phyloP scores from a whole-genome alignment of 2,329 filamentous ascomycete species.

The Hortaea sp. region DNA sequence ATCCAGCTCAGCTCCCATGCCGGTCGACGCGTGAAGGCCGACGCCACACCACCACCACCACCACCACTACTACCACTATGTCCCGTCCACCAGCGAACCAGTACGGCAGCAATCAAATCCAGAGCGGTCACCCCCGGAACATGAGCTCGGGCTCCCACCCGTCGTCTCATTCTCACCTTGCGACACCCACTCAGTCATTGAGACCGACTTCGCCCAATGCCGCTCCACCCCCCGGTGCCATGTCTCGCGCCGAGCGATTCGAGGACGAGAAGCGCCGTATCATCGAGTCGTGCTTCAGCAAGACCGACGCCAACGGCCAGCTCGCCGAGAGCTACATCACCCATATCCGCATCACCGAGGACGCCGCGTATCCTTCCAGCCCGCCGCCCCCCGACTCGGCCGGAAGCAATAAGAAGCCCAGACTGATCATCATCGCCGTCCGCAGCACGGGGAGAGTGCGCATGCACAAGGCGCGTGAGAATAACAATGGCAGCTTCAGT shows the following conservation, averaged over 20 bases:
- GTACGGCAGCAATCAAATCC: no score
- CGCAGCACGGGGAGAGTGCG: constrained; percentile 85
- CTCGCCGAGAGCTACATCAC: constrained; percentile 93
- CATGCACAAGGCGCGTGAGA: constrained; percentile 95
- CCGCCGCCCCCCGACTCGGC: constrained; percentile 74
- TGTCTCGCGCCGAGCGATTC: constrained; percentile 65
- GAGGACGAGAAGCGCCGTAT: constrained; percentile 96
- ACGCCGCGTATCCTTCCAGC: constrained; percentile 67
- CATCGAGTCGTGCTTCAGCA: constrained; percentile 86
- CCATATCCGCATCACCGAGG: constrained; percentile 85
- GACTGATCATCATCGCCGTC: constrained; percentile 88
- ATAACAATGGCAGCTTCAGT: constrained; percentile 84
- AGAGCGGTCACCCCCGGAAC: neutral
- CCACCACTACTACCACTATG: neutral
- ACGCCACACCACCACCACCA: no score
- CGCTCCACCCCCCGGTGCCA: constrained; percentile 1
- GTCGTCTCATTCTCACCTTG: neutral
- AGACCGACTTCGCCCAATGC: neutral
- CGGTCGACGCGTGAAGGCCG: no score
- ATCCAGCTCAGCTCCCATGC: no score
- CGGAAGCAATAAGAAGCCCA: constrained; percentile 68
- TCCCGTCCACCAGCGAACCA: neutral
- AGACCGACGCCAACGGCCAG: constrained; percentile 77
- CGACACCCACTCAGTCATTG: constrained; percentile 1
- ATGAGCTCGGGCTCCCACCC: neutral